Base-by-base conservation (phyloP, 2,329 filamentous ascomycete genomes). In the Chaetomium globosum region DNA sequence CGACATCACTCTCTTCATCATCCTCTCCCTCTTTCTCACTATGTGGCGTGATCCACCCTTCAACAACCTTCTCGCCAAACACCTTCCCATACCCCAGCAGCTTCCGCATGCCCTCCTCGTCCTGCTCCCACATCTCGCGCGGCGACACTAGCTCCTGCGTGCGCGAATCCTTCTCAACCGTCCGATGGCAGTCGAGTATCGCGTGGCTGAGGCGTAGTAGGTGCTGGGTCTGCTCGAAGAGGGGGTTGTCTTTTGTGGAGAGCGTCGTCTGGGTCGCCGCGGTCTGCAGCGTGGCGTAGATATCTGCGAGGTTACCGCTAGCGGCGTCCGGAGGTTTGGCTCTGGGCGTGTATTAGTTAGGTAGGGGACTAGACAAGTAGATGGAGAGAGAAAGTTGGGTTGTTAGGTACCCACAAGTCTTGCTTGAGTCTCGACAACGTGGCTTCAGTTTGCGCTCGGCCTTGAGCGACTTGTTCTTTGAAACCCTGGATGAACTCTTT, bases 81-180 rank as follows among this genome's bases (percentile, higher is more conserved):
- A 74, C 65, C 30, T 69, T 72, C n/a, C 76, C 75, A 39, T 69
- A 73, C 7, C 64, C 63, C 19, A 79, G 67, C 39, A 79, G 53
- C 16, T 74, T 73, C 54, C 72, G 73, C 43, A 76, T 71, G 10
- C 75, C 72, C 36, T 73, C 63, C 46, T 73, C 73, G 62, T 79
- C 77, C 57, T 75, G 67, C 54, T 74, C 71, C 77, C 76, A 78
- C 31, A 57, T 69, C 23, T 69, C 68, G 13, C 67, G 67, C 3
- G 74, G 74, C 7, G 73, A 67, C 3, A 70, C 67, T 28, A 75
- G 43, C 30, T 72, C 70, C 6, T 71, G 65, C 8, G 65, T 62
- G 59, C 71, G 66, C 13, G 74, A 68, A 36, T 68, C 70, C 55
- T 70, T 67, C 13, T 76, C 73, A 8, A 70, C 69, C 13, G 70